Evolutionary conservation across 768 basidiomycete species (phyloP), one percentile per base, ranked within the genome.

Genomic region (Astraeus odoratus): DNA sequence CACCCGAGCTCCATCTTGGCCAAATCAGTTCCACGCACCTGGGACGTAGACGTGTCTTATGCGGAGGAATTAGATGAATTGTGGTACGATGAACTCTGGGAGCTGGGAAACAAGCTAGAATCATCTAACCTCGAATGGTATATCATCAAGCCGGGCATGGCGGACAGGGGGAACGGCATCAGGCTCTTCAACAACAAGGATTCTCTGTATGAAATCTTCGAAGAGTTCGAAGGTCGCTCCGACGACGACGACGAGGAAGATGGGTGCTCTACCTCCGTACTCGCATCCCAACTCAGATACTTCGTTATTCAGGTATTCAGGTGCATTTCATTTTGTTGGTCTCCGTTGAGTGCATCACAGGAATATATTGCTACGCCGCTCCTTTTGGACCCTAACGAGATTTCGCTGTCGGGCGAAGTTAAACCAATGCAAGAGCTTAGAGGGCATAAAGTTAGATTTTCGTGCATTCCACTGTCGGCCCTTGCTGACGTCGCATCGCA

Each of bases 111-210:
- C 36, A 68, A 72, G 16, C 73, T 96, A 24, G 74, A 81, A 4
- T 68, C 67, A 16, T 35, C 46, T n/a, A 39, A 34, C 23, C 53
- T 51, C 15, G 69, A 53, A 40, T 97, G 95, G 95, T 98, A 84
- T 77, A 95, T 99, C 49, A 67, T 99, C 42, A 99, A 99, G 67
- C 94, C 96, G 37, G 90, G 92, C 15, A 95, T 99, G 88, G 85
- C 93, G 1, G 94, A 98, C 68, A 77, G 91, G 40, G 96, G 93
- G 10, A 90, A 91, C 75, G 96, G 95, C 2, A 93, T 99, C 51
- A 69, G 93, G 36, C 67, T 99, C 38, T 97, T 99, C 66, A 79
- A 84, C 42, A 83, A 75, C 44, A 85, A 85, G 63, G 77, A 78
- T 10, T 69, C 77, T 25, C 70, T 99, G 47, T 75, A 77, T 46